Percentiles rank a stretch among this genome's conserved stretches.
Conservation (phyloP, 768 basidiomycete genomes). For the Cyathus striatus region DNA sequence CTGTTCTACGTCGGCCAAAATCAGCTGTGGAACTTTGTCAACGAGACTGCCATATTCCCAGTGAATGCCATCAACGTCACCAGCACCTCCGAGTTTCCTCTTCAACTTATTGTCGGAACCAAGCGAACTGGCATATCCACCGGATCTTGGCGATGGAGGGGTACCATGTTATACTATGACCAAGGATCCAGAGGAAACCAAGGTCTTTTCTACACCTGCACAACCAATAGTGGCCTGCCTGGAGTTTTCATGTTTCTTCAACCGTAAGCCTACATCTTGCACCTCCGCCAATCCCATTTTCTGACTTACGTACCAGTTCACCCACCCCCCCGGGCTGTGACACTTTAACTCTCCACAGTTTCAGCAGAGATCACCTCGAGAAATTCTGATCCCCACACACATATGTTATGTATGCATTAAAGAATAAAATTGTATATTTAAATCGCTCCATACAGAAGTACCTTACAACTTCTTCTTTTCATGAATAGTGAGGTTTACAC, state of each 20-base stretch:
- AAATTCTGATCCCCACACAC: neutral
- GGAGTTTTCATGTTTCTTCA: constrained; percentile 47
- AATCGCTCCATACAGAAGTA: constrained; percentile 6
- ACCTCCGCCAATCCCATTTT: constrained; percentile 1
- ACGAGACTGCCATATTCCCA: constrained; percentile 49
- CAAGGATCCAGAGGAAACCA: constrained; percentile 32
- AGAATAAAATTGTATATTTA: neutral
- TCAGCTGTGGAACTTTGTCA: constrained; percentile 48
- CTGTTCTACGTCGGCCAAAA: constrained; percentile 50
- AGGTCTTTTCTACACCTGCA: constrained; percentile 41
- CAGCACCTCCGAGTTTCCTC: constrained; percentile 30
- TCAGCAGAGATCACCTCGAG: constrained; percentile 13
- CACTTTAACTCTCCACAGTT: constrained; percentile 38
- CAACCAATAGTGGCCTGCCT: constrained; percentile 23
- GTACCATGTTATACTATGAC: constrained; percentile 50
- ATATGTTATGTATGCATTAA: neutral
- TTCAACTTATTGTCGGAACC: constrained; percentile 41
- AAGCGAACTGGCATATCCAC: constrained; percentile 32
- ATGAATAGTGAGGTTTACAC: constrained; percentile 44
- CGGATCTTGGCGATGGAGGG: constrained; percentile 51
- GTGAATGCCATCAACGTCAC: constrained; percentile 54
- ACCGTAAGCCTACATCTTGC: constrained; percentile 29
- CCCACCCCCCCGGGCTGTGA: constrained; percentile 35
- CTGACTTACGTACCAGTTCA: constrained; percentile 15
- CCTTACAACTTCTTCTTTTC: constrained; percentile 33